Evolutionary conservation across 345 rosid species (phyloP).

Genomic region (Salix brachista): DNA sequence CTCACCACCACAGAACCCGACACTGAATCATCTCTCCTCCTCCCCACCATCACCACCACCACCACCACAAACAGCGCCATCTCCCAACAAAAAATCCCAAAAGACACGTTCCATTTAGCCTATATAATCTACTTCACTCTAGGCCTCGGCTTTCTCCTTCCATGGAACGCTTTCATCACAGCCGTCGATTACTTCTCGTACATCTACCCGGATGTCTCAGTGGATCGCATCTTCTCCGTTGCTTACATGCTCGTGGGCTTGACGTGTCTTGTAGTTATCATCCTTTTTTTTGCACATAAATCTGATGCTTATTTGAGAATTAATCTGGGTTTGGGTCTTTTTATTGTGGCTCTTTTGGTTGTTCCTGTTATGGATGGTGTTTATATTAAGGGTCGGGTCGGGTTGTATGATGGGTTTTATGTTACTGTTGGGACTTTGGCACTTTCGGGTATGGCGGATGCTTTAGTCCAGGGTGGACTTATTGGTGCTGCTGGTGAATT

Average conservation of each 20-base stretch:
- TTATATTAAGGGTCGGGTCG: slow-evolving; percentile 71
- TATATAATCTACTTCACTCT: slow-evolving; percentile 83
- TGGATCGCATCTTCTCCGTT: slow-evolving; percentile 89
- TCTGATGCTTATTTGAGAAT: slow-evolving; percentile 68
- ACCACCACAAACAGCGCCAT: slow-evolving; percentile 9
- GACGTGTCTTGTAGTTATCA: slow-evolving; percentile 41
- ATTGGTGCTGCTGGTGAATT: slow-evolving; percentile 89
- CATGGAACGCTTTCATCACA: slow-evolving; percentile 99
- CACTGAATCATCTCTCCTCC: slow-evolving; percentile 56
- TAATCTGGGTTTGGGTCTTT: slow-evolving; percentile 64
- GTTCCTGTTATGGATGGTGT: slow-evolving; percentile 72
- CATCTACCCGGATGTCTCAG: slow-evolving; percentile 80
- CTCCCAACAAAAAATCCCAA: slow-evolving; percentile 33
- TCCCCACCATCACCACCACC: slow-evolving; percentile 13
- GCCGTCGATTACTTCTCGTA: slow-evolving; percentile 95
- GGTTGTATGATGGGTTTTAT: slow-evolving; percentile 63
- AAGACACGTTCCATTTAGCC: slow-evolving; percentile 67
- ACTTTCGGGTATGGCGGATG: slow-evolving; percentile 72
- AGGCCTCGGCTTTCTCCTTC: slow-evolving; percentile 82
- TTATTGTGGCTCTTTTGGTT: slow-evolving; percentile 54
- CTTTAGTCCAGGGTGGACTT: slow-evolving; percentile 84
- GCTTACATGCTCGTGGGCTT: slow-evolving; percentile 71
- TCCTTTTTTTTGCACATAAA: slow-evolving; percentile 65
- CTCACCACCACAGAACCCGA: slow-evolving; percentile 34
- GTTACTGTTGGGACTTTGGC: slow-evolving; percentile 53